These are phyloP conservation scores for Kwoniella newhampshirensis DNA, from an alignment of 768 basidiomycete species.

Conservation along the genomic window DNA sequence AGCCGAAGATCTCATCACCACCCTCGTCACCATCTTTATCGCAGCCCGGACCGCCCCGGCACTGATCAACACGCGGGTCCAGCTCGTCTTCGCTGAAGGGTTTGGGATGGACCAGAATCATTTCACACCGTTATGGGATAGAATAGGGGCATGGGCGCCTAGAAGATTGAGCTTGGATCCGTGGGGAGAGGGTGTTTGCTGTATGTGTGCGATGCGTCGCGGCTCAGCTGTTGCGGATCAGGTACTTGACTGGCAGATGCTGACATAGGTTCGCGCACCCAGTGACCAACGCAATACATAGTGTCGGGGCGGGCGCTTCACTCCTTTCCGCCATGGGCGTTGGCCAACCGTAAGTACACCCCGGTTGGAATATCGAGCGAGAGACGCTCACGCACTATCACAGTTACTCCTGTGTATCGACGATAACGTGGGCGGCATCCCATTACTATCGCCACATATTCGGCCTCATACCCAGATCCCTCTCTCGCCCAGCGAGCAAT, in stretches of 20 bases:
- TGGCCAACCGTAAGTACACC: slow-evolving; percentile 8
- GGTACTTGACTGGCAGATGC: slow-evolving; percentile 6
- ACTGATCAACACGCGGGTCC: slow-evolving; percentile 27
- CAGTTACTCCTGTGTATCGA: slow-evolving; percentile 42
- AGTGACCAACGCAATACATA: slow-evolving; percentile 48
- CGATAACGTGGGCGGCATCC: slow-evolving; percentile 46
- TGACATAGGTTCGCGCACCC: not conserved
- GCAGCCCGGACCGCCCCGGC: slow-evolving; percentile 26
- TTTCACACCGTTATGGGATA: slow-evolving; percentile 48
- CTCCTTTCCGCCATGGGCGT: slow-evolving; percentile 46
- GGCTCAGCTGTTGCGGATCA: not conserved
- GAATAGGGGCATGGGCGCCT: slow-evolving; percentile 47
- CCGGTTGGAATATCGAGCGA: not conserved
- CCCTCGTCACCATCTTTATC: slow-evolving; percentile 42
- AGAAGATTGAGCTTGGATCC: slow-evolving; percentile 44
- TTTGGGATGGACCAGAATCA: slow-evolving; percentile 46
- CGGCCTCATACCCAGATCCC: slow-evolving; percentile 32
- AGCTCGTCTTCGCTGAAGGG: slow-evolving; percentile 46
- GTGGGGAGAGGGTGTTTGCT: slow-evolving; percentile 36
- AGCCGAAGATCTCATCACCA: slow-evolving; percentile 50
- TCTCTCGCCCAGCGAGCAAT: slow-evolving; percentile 4
- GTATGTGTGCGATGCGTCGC: slow-evolving; percentile 30
- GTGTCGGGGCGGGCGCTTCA: slow-evolving; percentile 47
- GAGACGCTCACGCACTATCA: not conserved
- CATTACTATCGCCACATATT: slow-evolving; percentile 51